Base-by-base conservation (phyloP, 1,139 yeast genomes). In the Pichia kudriavzevii region DNA sequence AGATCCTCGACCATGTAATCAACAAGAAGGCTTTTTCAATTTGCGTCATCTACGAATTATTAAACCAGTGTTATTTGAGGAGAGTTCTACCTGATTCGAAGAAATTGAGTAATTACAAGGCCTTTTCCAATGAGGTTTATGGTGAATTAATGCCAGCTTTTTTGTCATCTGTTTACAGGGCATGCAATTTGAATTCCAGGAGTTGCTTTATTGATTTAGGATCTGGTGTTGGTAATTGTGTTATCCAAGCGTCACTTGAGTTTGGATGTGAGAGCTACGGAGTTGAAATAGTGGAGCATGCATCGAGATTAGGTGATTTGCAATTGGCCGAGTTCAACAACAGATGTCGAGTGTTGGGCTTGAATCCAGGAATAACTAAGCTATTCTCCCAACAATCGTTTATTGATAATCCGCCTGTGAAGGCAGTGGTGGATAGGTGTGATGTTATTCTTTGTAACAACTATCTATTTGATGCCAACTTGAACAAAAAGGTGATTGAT, bases 221-320 rank as follows among this genome's bases (percentile, higher is more conserved):
- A 0, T 84, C 94, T 0, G 96, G 96, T 5, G 96, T 88, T 4
- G 97, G 95, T 0, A 87, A 87, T 52, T 84, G 95, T 36, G 80
- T 83, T 0, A 69, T 87, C 34, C 96, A 87, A 56, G 94, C 95
- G 0, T 87, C 95, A 0, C 59, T 87, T 20, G 95, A 87, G 50
- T 77, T 75, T 55, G 95, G 95, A 1, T 83, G 88, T 40, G 64
- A 65, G 34, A 78, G 94, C 56, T 85, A 84, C 50, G 97, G 97
- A 1, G 83, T 93, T 58, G 97, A 88, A 53, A 68, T 88, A 30
- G 87, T 85, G 94, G 69, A 70, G 21, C 79, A 79, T 47, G 94
- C 96, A 0, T 79, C 91, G 4, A 62, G 65, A 8, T 61, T 87
- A 31, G 82, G 94, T 0, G 66, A 63, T 28, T 45, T 63, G 24